Percentiles rank a stretch among this genome's conserved stretches.
Conservation (phyloP, 2,329 filamentous ascomycete genomes). For the Fusarium pilosicola region DNA sequence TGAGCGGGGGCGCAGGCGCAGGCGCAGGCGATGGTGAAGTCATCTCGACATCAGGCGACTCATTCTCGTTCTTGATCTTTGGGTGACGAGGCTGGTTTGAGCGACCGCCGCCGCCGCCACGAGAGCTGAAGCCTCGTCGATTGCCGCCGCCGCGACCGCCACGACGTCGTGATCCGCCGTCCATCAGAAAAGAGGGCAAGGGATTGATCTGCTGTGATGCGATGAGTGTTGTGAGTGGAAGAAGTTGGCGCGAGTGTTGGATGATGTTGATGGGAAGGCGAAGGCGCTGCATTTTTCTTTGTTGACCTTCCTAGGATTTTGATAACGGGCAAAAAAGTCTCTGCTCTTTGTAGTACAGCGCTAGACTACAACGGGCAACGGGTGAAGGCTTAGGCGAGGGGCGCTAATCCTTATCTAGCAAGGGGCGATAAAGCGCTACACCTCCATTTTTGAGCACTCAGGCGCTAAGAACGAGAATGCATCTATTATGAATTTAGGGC, state of each 20-base stretch:
- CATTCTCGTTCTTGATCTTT: not conserved
- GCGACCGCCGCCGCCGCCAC: not conserved
- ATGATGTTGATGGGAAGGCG: not conserved
- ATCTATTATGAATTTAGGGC: too few species aligned
- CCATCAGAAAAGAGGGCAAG: not conserved
- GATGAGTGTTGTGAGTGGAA: not conserved
- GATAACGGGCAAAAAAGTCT: constrained; percentile 28
- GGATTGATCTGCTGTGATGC: too few species aligned
- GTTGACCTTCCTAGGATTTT: not conserved
- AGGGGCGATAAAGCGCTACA: too few species aligned
- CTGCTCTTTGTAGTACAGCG: constrained; percentile 6
- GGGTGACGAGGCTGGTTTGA: not conserved
- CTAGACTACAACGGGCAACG: not conserved
- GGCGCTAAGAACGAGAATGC: too few species aligned
- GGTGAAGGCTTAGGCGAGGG: too few species aligned
- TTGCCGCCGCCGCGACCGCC: constrained; percentile 18
- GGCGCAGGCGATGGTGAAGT: not conserved
- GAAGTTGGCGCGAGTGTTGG: not conserved
- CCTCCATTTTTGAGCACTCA: too few species aligned
- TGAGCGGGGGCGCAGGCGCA: constrained; percentile 11
- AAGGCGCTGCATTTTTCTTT: constrained; percentile 23
- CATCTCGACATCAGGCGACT: not conserved
- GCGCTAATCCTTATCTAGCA: too few species aligned
- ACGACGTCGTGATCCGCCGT: constrained; percentile 16
- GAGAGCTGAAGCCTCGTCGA: not conserved